A percentile compares a stretch with the other conserved stretches of the same genome.
These are phyloP conservation scores for Mallotus nudiflorus DNA, from an alignment of 345 rosid species.

Conservation along the genomic window DNA sequence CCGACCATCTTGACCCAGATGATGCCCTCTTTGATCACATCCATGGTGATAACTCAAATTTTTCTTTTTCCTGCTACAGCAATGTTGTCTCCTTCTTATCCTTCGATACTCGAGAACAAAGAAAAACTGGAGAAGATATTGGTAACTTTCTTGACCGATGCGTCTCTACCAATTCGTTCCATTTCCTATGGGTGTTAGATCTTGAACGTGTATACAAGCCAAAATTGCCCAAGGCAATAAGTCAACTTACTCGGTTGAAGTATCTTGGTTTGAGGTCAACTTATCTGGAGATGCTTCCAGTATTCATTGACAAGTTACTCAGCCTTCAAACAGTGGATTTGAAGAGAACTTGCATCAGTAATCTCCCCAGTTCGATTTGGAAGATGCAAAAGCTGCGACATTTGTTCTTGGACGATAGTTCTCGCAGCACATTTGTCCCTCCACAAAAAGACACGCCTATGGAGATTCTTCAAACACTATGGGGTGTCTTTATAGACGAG, in stretches of 20 bases:
- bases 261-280: conserved; percentile 21
- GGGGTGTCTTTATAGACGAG: conserved; percentile 1
- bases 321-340: neutral
- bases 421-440: neutral
- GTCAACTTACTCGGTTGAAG: neutral
- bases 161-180: neutral
- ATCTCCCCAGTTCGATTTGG: neutral
- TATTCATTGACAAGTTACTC: neutral
- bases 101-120: neutral
- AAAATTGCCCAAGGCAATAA: neutral
- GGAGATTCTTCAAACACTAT: neutral
- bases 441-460: neutral
- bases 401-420: neutral
- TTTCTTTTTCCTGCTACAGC: neutral
- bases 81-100: neutral
- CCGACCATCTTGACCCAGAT: neutral
- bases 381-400: neutral
- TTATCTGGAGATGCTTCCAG: neutral
- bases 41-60: neutral
- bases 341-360: neutral
- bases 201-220: neutral
- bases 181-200: neutral
- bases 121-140: neutral
- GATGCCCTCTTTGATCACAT: neutral
- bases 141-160: neutral